Conservation (phyloP, 2,329 filamentous ascomycete species). For the Aspergillus sp. region DNA sequence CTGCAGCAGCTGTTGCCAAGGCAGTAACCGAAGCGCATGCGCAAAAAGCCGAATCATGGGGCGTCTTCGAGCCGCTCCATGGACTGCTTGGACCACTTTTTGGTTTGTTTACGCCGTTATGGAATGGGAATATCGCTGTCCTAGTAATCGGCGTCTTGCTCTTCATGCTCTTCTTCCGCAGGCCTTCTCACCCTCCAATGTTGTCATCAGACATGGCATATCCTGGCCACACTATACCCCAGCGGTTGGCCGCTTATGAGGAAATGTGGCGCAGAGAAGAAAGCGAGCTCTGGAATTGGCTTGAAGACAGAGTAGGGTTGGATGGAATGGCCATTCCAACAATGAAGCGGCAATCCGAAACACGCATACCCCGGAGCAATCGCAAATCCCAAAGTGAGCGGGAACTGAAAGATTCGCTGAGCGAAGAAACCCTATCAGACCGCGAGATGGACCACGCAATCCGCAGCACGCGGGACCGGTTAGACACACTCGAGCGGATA, state of each 20-base stretch:
- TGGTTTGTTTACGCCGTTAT: slow-evolving; percentile 67
- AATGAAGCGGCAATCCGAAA: slow-evolving; percentile 23
- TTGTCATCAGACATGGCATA: slow-evolving; percentile 39
- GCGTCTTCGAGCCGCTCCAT: slow-evolving; percentile 75
- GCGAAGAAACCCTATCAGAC: slow-evolving; percentile 69
- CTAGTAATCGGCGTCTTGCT: slow-evolving; percentile 71
- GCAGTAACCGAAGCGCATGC: slow-evolving; percentile 39
- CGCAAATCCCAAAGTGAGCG: slow-evolving; percentile 35
- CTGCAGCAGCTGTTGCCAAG: slow-evolving; percentile 48
- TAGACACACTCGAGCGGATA: slow-evolving; percentile 73
- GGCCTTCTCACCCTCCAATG: slow-evolving; percentile 32
- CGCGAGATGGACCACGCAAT: slow-evolving; percentile 78
- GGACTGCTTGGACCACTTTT: slow-evolving; percentile 67
- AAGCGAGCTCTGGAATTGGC: slow-evolving; percentile 87
- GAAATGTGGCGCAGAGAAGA: slow-evolving; percentile 90
- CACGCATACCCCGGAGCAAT: slow-evolving; percentile 45
- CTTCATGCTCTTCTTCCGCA: slow-evolving; percentile 70
- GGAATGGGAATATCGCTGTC: slow-evolving; percentile 76
- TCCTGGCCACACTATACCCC: slow-evolving; percentile 50
- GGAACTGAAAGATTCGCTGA: slow-evolving; percentile 57
- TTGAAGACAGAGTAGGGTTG: slow-evolving; percentile 80
- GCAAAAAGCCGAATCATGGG: slow-evolving; percentile 62
- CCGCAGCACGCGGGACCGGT: slow-evolving; percentile 78
- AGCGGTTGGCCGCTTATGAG: slow-evolving; percentile 80
- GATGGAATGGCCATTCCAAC: slow-evolving; percentile 52